Percentiles rank a stretch among this genome's conserved stretches.
These are phyloP conservation scores for Paramyrothecium roridum DNA, from an alignment of 2,329 filamentous ascomycete genomes.

Conservation along the genomic window DNA sequence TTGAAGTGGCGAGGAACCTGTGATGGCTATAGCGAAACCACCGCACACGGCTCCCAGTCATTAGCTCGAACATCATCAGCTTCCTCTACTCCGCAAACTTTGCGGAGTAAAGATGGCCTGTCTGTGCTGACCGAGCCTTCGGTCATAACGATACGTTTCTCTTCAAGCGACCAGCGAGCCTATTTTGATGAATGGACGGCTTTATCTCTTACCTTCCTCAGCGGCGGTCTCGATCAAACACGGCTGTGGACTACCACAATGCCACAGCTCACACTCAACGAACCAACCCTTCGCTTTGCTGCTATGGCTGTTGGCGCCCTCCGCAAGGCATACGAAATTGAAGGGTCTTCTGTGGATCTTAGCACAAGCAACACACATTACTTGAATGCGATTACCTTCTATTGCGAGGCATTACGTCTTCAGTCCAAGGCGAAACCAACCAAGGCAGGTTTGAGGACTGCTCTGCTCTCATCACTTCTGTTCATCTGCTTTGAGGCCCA, in stretches of 20 bases:
- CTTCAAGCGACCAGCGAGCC: slow-evolving; percentile 25
- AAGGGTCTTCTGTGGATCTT: slow-evolving; percentile 13
- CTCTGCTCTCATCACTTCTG: slow-evolving; percentile 33
- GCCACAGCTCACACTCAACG: slow-evolving; percentile 34
- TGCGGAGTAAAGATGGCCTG: slow-evolving; percentile 25
- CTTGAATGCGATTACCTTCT: slow-evolving; percentile 35
- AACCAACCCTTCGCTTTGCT: slow-evolving; percentile 32
- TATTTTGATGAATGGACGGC: slow-evolving; percentile 36
- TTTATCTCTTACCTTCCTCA: slow-evolving; percentile 30
- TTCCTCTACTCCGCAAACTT: slow-evolving; percentile 20
- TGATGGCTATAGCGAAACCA: slow-evolving; percentile 25
- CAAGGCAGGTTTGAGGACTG: slow-evolving; percentile 32
- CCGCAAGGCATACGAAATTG: slow-evolving; percentile 26
- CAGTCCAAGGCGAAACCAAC: slow-evolving; percentile 33
- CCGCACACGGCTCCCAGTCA: slow-evolving; percentile 5
- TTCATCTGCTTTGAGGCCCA: slow-evolving; percentile 40
- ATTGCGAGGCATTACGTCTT: slow-evolving; percentile 36
- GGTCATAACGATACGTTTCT: slow-evolving; percentile 30
- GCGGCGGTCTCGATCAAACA: slow-evolving; percentile 28
- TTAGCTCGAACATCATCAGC: slow-evolving; percentile 1
- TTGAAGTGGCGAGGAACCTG: slow-evolving; percentile 38
- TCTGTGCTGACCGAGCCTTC: slow-evolving; percentile 26
- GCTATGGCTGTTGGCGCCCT: slow-evolving; percentile 39
- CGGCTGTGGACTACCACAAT: slow-evolving; percentile 36
- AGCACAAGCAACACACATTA: slow-evolving; percentile 31